Conservation (phyloP, 345 rosid genomes). For the Reutealis trisperma region DNA sequence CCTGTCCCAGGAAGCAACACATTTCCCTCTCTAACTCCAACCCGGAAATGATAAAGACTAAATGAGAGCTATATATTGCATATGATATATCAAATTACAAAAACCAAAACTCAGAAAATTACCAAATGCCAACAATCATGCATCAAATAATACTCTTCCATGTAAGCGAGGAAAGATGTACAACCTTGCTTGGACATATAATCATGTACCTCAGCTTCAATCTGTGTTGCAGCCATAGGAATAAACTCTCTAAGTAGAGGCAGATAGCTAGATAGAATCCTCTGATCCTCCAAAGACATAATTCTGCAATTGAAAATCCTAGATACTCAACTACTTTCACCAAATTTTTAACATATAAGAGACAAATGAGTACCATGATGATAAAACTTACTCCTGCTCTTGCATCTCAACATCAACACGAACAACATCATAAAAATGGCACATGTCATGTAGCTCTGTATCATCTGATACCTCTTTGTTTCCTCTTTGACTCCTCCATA, state of each 20-base stretch:
- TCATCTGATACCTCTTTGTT: slow-evolving; percentile 37
- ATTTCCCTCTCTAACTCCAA: background rate
- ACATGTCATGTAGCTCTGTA: slow-evolving; percentile 46
- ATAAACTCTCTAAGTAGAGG: slow-evolving; percentile 75
- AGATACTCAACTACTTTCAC: slow-evolving; percentile 1
- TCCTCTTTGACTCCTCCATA: slow-evolving; percentile 70
- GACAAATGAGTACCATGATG: slow-evolving; percentile 17
- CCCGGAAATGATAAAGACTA: background rate
- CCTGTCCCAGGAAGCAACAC: background rate
- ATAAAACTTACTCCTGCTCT: slow-evolving; percentile 52
- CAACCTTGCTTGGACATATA: slow-evolving; percentile 35
- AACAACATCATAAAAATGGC: slow-evolving; percentile 71
- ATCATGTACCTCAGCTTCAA: slow-evolving; percentile 58
- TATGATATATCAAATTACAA: background rate
- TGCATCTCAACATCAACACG: slow-evolving; percentile 60
- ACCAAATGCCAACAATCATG: too few relatives aligned
- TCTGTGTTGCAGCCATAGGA: slow-evolving; percentile 77
- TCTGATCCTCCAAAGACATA: slow-evolving; percentile 67
- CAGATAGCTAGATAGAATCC: slow-evolving; percentile 61
- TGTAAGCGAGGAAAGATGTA: background rate
- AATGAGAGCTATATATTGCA: background rate
- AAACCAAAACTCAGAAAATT: background rate
- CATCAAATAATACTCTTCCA: slow-evolving; percentile 5
- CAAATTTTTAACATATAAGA: slow-evolving; percentile 1
- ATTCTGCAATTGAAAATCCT: slow-evolving; percentile 41